phyloP scores from a whole-genome alignment of 345 rosid species.

The Acer yangbiense region DNA sequence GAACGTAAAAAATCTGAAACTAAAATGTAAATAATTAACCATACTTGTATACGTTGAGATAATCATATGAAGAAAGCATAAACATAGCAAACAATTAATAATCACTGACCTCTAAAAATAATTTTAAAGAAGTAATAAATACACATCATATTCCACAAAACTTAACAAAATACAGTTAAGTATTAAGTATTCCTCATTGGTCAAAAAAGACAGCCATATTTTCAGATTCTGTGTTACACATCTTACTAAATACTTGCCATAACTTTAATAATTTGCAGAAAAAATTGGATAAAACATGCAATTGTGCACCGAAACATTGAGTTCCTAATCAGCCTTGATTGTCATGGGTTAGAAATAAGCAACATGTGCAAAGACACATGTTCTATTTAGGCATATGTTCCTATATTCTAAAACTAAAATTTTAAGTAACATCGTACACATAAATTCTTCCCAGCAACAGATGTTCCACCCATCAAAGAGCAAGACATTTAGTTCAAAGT shows the following conservation, averaged over 20 bases:
- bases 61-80: no score
- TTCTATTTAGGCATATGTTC: neutral
- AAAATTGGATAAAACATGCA: neutral
- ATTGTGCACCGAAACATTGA: neutral
- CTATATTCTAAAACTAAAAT: neutral
- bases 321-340: neutral
- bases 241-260: neutral
- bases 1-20: no score
- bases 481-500: neutral
- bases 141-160: no score
- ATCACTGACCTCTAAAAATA: no score
- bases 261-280: neutral
- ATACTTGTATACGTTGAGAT: no score
- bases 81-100: no score
- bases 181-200: no score
- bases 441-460: neutral
- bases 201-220: neutral
- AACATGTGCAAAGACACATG: neutral
- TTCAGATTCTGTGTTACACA: neutral
- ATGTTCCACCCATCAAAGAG: neutral
- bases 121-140: no score
- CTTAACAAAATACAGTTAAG: no score
- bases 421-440: neutral
- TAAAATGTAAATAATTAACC: no score
- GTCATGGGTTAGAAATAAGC: neutral